Evolutionary conservation across 345 rosid genomes (phyloP).

Genomic region (Adansonia digitata): DNA sequence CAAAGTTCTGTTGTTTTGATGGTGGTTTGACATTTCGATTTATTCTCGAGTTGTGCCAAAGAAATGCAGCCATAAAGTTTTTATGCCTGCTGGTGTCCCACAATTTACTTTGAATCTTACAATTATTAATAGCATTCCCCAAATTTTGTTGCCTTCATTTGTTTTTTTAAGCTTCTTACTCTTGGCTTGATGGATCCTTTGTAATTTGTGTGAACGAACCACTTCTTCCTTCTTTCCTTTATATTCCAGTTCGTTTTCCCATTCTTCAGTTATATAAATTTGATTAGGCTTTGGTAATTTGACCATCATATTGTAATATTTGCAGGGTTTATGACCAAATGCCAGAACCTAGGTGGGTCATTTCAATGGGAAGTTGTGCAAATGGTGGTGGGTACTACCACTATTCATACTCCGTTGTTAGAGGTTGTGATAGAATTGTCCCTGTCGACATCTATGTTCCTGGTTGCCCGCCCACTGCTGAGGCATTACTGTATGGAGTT

Average conservation of each 20-base stretch:
- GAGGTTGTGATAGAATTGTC: conserved; percentile 97
- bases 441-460: conserved; percentile 96
- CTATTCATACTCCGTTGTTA: conserved; percentile 93
- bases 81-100: neutral
- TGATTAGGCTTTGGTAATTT: conserved; percentile 2
- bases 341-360: conserved; percentile 99
- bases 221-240: neutral
- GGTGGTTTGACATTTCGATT: neutral
- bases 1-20: neutral
- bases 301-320: conserved; percentile 12
- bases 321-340: conserved; percentile 96
- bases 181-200: neutral
- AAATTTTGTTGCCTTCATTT: neutral
- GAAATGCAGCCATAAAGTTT: neutral
- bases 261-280: neutral
- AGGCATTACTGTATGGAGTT: conserved; percentile 86
- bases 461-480: conserved; percentile 98
- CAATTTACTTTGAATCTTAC: no score
- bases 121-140: neutral
- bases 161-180: neutral
- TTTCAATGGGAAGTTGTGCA: conserved; percentile 99
- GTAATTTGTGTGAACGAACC: neutral
- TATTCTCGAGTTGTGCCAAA: neutral
- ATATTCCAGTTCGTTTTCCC: neutral
- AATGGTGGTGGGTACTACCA: conserved; percentile 98